A percentile compares a stretch with the other conserved stretches of the same genome.
phyloP scores from a whole-genome alignment of 2,329 filamentous ascomycete genomes.

The Diaporthe sp. region DNA sequence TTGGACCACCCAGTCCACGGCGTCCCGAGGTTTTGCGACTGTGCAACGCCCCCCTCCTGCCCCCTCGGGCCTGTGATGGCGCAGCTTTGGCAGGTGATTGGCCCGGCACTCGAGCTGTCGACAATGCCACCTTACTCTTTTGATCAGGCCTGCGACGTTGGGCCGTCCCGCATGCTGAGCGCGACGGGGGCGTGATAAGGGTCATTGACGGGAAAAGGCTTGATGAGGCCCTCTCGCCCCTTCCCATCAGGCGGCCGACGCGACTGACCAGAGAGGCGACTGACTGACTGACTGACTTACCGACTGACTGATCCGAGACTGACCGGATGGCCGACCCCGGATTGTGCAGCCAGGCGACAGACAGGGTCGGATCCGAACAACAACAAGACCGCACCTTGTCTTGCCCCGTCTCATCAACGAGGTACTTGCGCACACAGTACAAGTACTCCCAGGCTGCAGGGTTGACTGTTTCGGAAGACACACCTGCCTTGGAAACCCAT shows the following conservation, averaged over 20 bases:
- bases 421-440: conserved; percentile 16
- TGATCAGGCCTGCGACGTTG: conserved; percentile 19
- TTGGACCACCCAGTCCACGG: neutral
- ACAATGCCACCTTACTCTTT: conserved; percentile 33
- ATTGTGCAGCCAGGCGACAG: neutral
- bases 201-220: neutral
- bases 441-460: neutral
- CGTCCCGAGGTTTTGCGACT: conserved; percentile 2
- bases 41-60: conserved; percentile 9
- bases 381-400: neutral
- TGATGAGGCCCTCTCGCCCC: neutral
- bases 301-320: neutral
- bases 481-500: conserved; percentile 19
- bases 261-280: conserved; percentile 17
- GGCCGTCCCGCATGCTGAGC: conserved; percentile 2
- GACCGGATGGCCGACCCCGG: neutral
- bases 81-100: conserved; percentile 31
- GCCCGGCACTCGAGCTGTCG: conserved; percentile 9
- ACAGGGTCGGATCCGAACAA: conserved; percentile 25
- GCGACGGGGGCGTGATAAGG: conserved; percentile 10
- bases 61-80: conserved; percentile 31
- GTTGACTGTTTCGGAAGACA: conserved; percentile 28
- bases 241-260: conserved; percentile 3
- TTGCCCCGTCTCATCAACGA: neutral
- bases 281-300: neutral